Conservation (phyloP, 192 early-diverging fungal species). For the Rhizophagus clarus region DNA sequence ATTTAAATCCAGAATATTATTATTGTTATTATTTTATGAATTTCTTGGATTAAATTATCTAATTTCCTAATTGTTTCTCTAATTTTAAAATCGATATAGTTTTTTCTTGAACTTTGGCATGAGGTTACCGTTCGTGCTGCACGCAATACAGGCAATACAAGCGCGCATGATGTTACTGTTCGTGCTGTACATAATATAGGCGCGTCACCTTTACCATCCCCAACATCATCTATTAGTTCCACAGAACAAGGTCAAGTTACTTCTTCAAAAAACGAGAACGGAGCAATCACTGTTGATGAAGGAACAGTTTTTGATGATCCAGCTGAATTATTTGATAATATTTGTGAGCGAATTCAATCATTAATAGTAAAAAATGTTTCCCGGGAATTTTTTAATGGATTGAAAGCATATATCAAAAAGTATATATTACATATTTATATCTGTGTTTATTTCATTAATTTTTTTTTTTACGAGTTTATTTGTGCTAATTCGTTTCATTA, state of each 20-base stretch:
- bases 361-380: conserved; percentile 47
- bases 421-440: conserved; percentile 31
- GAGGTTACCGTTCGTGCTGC: conserved; percentile 38
- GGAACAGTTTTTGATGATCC: conserved; percentile 52
- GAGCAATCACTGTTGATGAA: conserved; percentile 32
- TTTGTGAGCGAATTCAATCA: conserved; percentile 46
- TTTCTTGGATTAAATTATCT: not conserved
- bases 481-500: no score
- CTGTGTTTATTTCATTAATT: not conserved
- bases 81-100: conserved; percentile 34
- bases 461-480: no score
- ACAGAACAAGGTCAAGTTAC: conserved; percentile 32
- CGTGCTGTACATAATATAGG: conserved; percentile 18
- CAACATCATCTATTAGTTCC: conserved; percentile 7
- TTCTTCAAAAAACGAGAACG: conserved; percentile 29
- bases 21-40: not conserved
- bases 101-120: conserved; percentile 55
- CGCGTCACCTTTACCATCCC: conserved; percentile 25
- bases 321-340: conserved; percentile 36
- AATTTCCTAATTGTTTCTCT: not conserved
- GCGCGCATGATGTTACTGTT: conserved; percentile 38
- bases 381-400: conserved; percentile 47
- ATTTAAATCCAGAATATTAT: not conserved
- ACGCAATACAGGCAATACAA: not conserved
- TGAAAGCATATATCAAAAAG: conserved; percentile 49